Percentiles rank a stretch among this genome's conserved stretches.
phyloP scores from a whole-genome alignment of 345 rosid genomes.

The Hibiscus trionum region DNA sequence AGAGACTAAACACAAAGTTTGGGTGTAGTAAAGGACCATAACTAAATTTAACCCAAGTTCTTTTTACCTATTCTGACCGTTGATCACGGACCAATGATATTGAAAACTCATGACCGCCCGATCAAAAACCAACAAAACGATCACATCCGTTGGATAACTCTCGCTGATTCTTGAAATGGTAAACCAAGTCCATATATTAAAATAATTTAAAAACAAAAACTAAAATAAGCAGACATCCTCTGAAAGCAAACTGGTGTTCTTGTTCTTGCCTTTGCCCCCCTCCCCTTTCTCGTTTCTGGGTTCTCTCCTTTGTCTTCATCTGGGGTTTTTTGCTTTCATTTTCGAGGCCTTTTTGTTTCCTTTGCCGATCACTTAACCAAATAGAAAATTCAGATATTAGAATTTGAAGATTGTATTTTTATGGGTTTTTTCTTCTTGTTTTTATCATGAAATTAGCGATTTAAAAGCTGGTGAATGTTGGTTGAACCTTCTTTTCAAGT shows the following conservation, averaged over 20 bases:
- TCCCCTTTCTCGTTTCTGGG: slow-evolving; percentile 10
- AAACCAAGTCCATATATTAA: background rate
- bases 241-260: slow-evolving; percentile 23
- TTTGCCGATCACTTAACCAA: slow-evolving; percentile 21
- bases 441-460: background rate
- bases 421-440: background rate
- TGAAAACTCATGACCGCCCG: background rate
- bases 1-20: too few species aligned
- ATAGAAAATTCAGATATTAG: background rate
- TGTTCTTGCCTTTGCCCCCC: slow-evolving; percentile 34
- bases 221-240: slow-evolving; percentile 46
- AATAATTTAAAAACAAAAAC: background rate
- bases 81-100: slow-evolving; percentile 2
- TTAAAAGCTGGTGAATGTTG: background rate
- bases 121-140: background rate
- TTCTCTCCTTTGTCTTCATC: slow-evolving; percentile 19
- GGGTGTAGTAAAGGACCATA: too few species aligned
- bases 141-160: background rate
- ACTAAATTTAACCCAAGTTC: too few species aligned
- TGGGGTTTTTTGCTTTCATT: slow-evolving; percentile 10
- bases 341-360: background rate
- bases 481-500: slow-evolving; percentile 9
- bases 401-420: background rate
- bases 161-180: background rate
- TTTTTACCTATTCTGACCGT: slow-evolving; percentile 2